phyloP scores from a whole-genome alignment of 2,329 filamentous ascomycete genomes.

The Calonectria fujianensis region DNA sequence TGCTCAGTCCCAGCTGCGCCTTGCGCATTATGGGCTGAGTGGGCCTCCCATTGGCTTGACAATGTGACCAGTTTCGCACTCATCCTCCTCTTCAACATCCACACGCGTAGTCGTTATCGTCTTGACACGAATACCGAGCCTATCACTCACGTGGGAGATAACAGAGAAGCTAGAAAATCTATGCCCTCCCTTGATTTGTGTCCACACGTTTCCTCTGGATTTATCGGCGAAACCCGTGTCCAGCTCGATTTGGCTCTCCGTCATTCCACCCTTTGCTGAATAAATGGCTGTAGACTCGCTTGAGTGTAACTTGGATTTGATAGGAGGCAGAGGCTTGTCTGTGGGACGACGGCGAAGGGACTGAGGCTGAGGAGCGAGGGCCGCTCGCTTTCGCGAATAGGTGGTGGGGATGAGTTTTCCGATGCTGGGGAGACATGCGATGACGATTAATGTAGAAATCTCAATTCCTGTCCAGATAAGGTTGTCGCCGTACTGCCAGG shows the following conservation, averaged over 20 bases:
- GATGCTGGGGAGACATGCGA: constrained; percentile 64
- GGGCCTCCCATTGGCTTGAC: constrained; percentile 25
- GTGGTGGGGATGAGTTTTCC: constrained; percentile 47
- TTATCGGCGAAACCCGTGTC: constrained; percentile 57
- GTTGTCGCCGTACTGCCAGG: constrained; percentile 64
- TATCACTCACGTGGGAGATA: constrained; percentile 49
- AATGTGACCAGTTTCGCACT: constrained; percentile 21
- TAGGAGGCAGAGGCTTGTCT: constrained; percentile 22
- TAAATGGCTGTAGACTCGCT: constrained; percentile 28
- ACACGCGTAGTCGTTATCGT: constrained; percentile 46
- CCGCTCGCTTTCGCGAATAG: constrained; percentile 25
- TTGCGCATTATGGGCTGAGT: constrained; percentile 25
- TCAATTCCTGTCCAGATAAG: constrained; percentile 67
- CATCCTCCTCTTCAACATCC: constrained; percentile 26
- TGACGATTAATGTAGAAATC: constrained; percentile 64
- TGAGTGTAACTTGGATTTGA: constrained; percentile 29
- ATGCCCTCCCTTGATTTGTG: constrained; percentile 55
- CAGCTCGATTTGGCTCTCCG: constrained; percentile 53
- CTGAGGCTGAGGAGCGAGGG: constrained; percentile 1
- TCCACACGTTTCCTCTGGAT: constrained; percentile 56
- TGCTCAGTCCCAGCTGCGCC: not conserved
- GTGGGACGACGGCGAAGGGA: constrained; percentile 16
- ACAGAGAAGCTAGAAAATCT: constrained; percentile 48
- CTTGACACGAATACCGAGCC: constrained; percentile 51
- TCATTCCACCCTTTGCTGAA: constrained; percentile 21